Conservation (phyloP, 1,284 basidiomycete species). For the Cystobasidium sp. region DNA sequence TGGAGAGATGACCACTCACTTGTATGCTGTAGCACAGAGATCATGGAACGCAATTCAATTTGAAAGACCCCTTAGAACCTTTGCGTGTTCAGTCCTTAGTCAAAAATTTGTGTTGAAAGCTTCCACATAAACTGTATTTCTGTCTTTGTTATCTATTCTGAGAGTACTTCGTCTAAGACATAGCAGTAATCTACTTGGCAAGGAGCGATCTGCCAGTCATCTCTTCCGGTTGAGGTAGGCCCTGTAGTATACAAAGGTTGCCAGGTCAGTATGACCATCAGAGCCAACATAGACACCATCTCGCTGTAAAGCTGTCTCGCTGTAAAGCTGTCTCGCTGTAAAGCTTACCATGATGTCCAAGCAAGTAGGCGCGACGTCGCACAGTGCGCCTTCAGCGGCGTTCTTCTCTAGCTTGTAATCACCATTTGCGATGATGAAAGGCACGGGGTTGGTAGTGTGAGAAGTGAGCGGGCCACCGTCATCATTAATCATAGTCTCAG, state of each 20-base stretch:
- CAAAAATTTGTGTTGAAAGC: neutral
- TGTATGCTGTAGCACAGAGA: neutral
- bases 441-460: constrained; percentile 81
- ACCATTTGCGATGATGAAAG: constrained; percentile 74
- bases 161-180: neutral
- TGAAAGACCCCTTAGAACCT: neutral
- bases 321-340: no score
- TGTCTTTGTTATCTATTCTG: neutral
- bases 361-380: constrained; percentile 85
- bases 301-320: constrained; percentile 50
- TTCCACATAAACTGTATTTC: neutral
- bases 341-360: constrained; percentile 69
- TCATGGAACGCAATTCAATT: neutral
- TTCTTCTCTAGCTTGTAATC: constrained; percentile 47
- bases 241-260: constrained; percentile 6
- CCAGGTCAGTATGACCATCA: neutral
- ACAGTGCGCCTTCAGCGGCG: constrained; percentile 66
- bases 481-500: constrained; percentile 85
- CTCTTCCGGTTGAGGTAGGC: constrained; percentile 41
- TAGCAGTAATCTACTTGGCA: neutral
- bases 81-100: neutral
- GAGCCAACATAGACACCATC: neutral
- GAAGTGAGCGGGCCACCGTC: constrained; percentile 81
- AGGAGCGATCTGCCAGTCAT: constrained; percentile 41
- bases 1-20: neutral